Evolutionary conservation across 2,329 filamentous ascomycete species (phyloP).

Genomic region (Taxawa tesnikishii): DNA sequence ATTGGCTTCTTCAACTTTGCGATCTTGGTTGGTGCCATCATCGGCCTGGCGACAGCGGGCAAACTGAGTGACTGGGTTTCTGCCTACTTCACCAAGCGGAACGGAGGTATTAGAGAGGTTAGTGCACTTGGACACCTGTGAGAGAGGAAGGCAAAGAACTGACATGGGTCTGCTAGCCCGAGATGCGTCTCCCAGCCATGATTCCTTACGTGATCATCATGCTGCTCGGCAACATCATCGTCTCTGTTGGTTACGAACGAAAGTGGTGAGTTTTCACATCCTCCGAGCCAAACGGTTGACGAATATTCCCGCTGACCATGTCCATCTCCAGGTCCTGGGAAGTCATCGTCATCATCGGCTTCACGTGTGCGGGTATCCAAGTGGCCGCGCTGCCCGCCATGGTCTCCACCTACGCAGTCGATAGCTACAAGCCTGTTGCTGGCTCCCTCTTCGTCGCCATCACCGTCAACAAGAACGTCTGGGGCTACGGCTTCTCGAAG

Average conservation of each 20-base stretch:
- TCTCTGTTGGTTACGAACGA: slow-evolving; percentile 25
- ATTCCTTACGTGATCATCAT: slow-evolving; percentile 46
- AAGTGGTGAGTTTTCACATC: no score
- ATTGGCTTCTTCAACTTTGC: slow-evolving; percentile 49
- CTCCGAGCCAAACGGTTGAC: no score
- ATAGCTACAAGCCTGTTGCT: slow-evolving; percentile 52
- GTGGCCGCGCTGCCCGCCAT: slow-evolving; percentile 50
- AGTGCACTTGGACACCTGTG: no score
- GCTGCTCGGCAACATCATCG: slow-evolving; percentile 45
- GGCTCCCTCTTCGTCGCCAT: slow-evolving; percentile 48
- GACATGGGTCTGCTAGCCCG: slow-evolving; percentile 1
- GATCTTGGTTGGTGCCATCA: slow-evolving; percentile 39
- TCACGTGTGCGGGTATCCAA: slow-evolving; percentile 44
- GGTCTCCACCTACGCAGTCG: slow-evolving; percentile 46
- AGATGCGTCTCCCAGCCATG: slow-evolving; percentile 19
- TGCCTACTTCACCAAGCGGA: slow-evolving; percentile 38
- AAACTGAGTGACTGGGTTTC: slow-evolving; percentile 46
- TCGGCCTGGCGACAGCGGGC: slow-evolving; percentile 43
- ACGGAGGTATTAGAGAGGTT: slow-evolving; percentile 42
- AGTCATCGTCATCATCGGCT: slow-evolving; percentile 47
- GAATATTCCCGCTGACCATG: no score
- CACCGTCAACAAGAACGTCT: slow-evolving; percentile 53
- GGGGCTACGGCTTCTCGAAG: slow-evolving; percentile 48
- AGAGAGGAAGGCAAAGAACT: not conserved
- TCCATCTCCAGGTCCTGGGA: no score